These are phyloP conservation scores for Brettanomyces bruxellensis DNA, from an alignment of 805 yeast genomes.

Conservation along the genomic window DNA sequence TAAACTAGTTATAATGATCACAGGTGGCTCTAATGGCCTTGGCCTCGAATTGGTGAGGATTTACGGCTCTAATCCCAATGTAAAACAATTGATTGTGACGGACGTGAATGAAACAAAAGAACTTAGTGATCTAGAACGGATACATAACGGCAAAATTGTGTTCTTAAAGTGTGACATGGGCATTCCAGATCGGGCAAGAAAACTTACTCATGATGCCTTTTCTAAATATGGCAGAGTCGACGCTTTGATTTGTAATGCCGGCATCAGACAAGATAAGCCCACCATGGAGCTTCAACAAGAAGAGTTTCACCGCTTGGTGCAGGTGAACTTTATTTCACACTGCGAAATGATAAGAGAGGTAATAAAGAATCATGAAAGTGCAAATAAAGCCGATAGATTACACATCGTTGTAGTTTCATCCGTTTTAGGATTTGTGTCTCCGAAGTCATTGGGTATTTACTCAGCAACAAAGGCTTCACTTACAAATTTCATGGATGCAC, in stretches of 20 bases:
- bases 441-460: conserved; percentile 37
- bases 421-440: conserved; percentile 39
- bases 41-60: conserved; percentile 32
- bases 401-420: conserved; percentile 38
- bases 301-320: conserved; percentile 24
- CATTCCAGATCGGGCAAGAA: conserved; percentile 3
- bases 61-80: background rate
- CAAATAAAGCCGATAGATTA: conserved; percentile 18
- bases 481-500: conserved; percentile 34
- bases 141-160: conserved; percentile 10
- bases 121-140: background rate
- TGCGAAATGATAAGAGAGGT: conserved; percentile 29
- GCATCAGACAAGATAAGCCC: conserved; percentile 29
- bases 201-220: conserved; percentile 18
- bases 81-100: conserved; percentile 21
- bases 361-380: conserved; percentile 13
- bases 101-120: conserved; percentile 22
- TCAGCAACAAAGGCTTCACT: conserved; percentile 41
- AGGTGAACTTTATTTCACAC: conserved; percentile 36
- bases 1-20: conserved; percentile 9
- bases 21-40: conserved; percentile 47
- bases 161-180: conserved; percentile 21
- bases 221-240: conserved; percentile 12
- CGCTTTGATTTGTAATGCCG: conserved; percentile 40
- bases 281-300: conserved; percentile 18